A percentile compares a stretch with the other conserved stretches of the same genome.
These are phyloP conservation scores for Penicillium capsulatum DNA, from an alignment of 2,329 filamentous ascomycete genomes.

Conservation along the genomic window DNA sequence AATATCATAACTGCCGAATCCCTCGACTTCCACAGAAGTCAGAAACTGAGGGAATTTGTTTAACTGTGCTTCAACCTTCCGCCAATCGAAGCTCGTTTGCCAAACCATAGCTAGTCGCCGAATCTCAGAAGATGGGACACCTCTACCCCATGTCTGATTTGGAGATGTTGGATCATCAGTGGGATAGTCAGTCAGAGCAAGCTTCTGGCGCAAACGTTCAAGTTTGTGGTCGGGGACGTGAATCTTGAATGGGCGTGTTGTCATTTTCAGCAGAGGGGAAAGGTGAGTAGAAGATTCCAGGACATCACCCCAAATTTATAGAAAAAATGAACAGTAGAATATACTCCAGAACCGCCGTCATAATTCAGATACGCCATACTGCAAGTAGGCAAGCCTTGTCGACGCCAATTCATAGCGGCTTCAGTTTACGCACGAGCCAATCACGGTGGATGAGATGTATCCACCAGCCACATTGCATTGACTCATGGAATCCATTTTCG, in stretches of 20 bases:
- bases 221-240: constrained; percentile 9
- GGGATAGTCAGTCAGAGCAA: constrained; percentile 10
- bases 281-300: too few species aligned
- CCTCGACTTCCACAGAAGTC: constrained; percentile 2
- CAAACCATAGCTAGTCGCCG: constrained; percentile 3
- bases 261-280: too few species aligned
- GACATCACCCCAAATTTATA: too few species aligned
- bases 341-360: too few species aligned
- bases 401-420: too few species aligned
- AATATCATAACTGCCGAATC: constrained; percentile 10
- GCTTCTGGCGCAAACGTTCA: constrained; percentile 7
- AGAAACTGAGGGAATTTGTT: not conserved
- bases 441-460: too few species aligned
- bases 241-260: constrained; percentile 13
- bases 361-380: too few species aligned
- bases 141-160: constrained; percentile 7
- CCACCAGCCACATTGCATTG: too few species aligned
- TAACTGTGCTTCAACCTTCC: constrained; percentile 3
- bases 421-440: too few species aligned
- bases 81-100: constrained; percentile 6
- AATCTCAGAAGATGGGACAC: constrained; percentile 4
- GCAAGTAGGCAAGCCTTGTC: too few species aligned
- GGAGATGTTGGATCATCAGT: constrained; percentile 11
- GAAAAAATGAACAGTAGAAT: too few species aligned
- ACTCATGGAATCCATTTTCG: too few species aligned